These are phyloP conservation scores for Coniochaeta sp. DNA, from an alignment of 2,329 filamentous ascomycete genomes.

Conservation along the genomic window DNA sequence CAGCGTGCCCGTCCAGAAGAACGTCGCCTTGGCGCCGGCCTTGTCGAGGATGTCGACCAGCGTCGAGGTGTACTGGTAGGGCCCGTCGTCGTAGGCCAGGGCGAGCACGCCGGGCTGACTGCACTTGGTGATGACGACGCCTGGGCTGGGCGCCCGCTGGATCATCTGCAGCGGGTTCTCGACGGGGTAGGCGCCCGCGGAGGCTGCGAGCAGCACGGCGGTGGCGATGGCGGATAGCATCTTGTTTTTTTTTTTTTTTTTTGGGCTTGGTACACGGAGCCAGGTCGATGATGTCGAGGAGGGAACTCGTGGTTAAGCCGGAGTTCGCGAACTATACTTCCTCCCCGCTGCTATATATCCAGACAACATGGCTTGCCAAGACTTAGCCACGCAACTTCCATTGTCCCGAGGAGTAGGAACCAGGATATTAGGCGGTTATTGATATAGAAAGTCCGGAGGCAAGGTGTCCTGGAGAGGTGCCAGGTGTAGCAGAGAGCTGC, in stretches of 20 bases:
- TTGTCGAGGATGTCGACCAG: slow-evolving; percentile 43
- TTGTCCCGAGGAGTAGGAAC: neutral
- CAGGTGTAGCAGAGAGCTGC: neutral
- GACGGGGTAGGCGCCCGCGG: slow-evolving; percentile 4
- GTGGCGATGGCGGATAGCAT: slow-evolving; percentile 3
- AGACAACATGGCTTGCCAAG: neutral
- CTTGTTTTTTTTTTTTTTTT: no score
- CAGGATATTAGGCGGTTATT: neutral
- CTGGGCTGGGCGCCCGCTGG: slow-evolving; percentile 31
- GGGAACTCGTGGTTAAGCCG: neutral
- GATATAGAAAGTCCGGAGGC: neutral
- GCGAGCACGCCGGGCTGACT: slow-evolving; percentile 36
- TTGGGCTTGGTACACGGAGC: no score
- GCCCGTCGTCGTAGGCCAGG: slow-evolving; percentile 48
- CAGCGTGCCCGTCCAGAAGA: slow-evolving; percentile 45
- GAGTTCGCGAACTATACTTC: neutral
- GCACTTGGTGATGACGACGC: slow-evolving; percentile 38
- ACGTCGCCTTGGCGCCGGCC: slow-evolving; percentile 43
- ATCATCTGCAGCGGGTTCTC: slow-evolving; percentile 30
- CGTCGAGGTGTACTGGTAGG: slow-evolving; percentile 38
- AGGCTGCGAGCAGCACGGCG: slow-evolving; percentile 6
- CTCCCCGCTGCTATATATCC: neutral
- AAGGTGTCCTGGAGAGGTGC: neutral
- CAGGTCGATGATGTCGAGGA: neutral
- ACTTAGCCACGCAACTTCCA: neutral